phyloP scores from a whole-genome alignment of 805 yeast species.

The Myxozyma udenii region DNA sequence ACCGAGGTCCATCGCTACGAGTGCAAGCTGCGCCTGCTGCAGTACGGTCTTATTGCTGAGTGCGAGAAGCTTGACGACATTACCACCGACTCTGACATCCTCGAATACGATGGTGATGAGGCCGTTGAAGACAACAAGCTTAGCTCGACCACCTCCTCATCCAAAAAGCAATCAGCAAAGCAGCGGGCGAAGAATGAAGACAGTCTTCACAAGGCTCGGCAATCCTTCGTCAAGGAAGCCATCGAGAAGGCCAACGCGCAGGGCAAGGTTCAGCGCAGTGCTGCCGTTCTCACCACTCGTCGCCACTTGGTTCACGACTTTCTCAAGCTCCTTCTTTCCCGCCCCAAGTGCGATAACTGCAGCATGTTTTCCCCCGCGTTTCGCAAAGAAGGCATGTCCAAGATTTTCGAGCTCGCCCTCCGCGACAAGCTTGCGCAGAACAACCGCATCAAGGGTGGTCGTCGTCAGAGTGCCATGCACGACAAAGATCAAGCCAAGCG shows the following conservation, averaged over 20 bases:
- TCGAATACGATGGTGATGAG: conserved; percentile 49
- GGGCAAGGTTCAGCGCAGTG: conserved; percentile 60
- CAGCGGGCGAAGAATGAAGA: conserved; percentile 41
- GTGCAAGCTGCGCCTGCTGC: conserved; percentile 77
- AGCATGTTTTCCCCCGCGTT: conserved; percentile 91
- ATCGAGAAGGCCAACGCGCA: conserved; percentile 56
- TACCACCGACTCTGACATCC: conserved; percentile 40
- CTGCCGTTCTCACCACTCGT: conserved; percentile 84
- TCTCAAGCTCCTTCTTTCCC: conserved; percentile 64
- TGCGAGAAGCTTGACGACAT: conserved; percentile 69
- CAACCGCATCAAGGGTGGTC: conserved; percentile 77
- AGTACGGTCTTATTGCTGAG: conserved; percentile 84
- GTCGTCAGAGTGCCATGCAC: conserved; percentile 68
- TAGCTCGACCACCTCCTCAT: conserved; percentile 32
- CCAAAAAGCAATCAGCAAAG: conserved; percentile 40
- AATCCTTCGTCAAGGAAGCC: conserved; percentile 64
- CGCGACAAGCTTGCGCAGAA: conserved; percentile 75
- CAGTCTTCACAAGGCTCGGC: conserved; percentile 54
- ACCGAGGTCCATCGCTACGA: conserved; percentile 70
- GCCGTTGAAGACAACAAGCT: conserved; percentile 41
- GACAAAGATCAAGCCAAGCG: conserved; percentile 31
- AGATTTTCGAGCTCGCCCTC: conserved; percentile 84
- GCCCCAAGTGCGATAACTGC: conserved; percentile 94
- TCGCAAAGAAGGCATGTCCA: conserved; percentile 91
- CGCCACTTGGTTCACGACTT: conserved; percentile 65